A percentile compares a stretch with the other conserved stretches of the same genome.
phyloP scores from a whole-genome alignment of 257 asterid species.

The Primulina eburnea region DNA sequence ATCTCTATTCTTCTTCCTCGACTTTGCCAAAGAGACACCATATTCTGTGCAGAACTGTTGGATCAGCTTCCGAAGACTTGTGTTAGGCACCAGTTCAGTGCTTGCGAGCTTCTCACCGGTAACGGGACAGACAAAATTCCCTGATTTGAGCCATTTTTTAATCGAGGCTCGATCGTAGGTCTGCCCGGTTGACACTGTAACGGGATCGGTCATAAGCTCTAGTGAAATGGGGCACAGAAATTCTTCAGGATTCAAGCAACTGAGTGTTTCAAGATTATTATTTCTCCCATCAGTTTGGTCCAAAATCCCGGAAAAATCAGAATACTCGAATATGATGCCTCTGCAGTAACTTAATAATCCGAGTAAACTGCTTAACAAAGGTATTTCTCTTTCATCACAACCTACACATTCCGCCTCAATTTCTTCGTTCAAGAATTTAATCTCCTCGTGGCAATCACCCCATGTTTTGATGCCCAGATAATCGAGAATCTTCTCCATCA shows the following conservation, averaged over 20 bases:
- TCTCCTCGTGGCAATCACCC: slow-evolving; percentile 59
- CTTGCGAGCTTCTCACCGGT: slow-evolving; percentile 53
- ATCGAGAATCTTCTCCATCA: slow-evolving; percentile 43
- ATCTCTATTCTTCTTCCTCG: slow-evolving; percentile 49
- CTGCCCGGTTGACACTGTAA: slow-evolving; percentile 66
- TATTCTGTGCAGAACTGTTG: slow-evolving; percentile 58
- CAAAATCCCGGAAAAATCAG: slow-evolving; percentile 23
- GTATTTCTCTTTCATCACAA: slow-evolving; percentile 41
- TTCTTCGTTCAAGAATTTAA: slow-evolving; percentile 47
- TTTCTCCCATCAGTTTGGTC: slow-evolving; percentile 41
- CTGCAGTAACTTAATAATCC: slow-evolving; percentile 73
- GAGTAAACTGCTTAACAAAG: slow-evolving; percentile 44
- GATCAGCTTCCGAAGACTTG: slow-evolving; percentile 46
- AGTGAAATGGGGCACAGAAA: slow-evolving; percentile 75
- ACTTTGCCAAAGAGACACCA: slow-evolving; percentile 53
- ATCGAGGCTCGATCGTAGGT: slow-evolving; percentile 74
- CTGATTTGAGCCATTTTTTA: slow-evolving; percentile 68
- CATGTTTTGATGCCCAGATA: slow-evolving; percentile 47
- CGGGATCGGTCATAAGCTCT: slow-evolving; percentile 80
- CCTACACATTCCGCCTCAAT: slow-evolving; percentile 34
- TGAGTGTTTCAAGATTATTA: slow-evolving; percentile 32
- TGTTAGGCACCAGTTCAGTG: slow-evolving; percentile 59
- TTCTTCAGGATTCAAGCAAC: slow-evolving; percentile 61
- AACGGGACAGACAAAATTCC: slow-evolving; percentile 63
- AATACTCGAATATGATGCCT: slow-evolving; percentile 50